These are phyloP conservation scores for Diaporthe ilicicola DNA, from an alignment of 2,329 filamentous ascomycete genomes.

Conservation along the genomic window DNA sequence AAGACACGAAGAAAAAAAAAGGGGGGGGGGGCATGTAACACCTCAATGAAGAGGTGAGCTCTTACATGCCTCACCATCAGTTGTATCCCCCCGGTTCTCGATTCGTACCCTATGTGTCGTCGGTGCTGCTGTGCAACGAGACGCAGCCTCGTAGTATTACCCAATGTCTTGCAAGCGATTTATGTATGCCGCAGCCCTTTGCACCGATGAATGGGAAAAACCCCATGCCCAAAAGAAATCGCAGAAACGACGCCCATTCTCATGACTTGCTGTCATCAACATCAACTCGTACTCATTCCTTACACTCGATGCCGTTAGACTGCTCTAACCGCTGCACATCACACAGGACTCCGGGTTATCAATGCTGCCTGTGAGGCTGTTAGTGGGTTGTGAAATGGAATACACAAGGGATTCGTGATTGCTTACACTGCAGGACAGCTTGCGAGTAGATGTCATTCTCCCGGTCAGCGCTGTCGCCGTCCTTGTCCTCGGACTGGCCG, in stretches of 20 bases:
- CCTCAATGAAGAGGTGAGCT: conserved; percentile 25
- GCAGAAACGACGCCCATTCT: conserved; percentile 24
- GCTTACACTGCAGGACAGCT: conserved; percentile 84
- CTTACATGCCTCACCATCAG: conserved; percentile 28
- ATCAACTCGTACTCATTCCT: conserved; percentile 23
- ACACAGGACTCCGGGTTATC: conserved; percentile 94
- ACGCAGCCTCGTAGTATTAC: conserved; percentile 27
- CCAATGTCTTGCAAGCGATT: conserved; percentile 28
- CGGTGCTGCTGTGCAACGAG: conserved; percentile 25
- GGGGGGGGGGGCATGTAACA: neutral
- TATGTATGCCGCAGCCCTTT: conserved; percentile 20
- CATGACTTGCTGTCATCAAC: conserved; percentile 20
- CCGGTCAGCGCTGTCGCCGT: conserved; percentile 74
- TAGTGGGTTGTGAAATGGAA: conserved; percentile 36
- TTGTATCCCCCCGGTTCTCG: conserved; percentile 19
- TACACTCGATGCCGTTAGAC: neutral
- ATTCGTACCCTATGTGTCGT: conserved; percentile 25
- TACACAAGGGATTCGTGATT: neutral
- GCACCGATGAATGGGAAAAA: conserved; percentile 10
- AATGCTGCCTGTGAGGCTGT: conserved; percentile 76
- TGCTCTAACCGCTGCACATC: conserved; percentile 90
- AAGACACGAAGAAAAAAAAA: conserved; percentile 8
- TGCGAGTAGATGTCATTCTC: conserved; percentile 97
- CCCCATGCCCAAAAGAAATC: conserved; percentile 16
- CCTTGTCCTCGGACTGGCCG: conserved; percentile 76